Base-by-base conservation (phyloP, 495 filamentous ascomycete species). In the Cudoniella acicularis region DNA sequence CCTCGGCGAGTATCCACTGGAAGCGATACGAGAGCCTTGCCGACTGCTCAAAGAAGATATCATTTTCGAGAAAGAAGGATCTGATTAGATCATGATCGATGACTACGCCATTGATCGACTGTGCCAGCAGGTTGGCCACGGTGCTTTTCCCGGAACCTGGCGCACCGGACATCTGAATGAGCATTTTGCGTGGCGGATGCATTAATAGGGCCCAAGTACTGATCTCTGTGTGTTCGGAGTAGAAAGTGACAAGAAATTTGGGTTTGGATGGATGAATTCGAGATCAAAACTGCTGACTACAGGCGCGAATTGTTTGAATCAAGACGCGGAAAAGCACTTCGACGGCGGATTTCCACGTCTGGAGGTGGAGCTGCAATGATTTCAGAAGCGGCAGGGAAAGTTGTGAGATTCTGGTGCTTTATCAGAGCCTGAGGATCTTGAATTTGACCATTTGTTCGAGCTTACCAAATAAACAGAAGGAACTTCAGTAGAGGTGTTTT, bases 1-100 rank as follows among this genome's bases (percentile, higher is more conserved):
- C 57, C 20, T 62, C 59, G 30, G 64, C 65, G 1, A 68, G 54
- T 13, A 41, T 41, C 64, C 65, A 72, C 36, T 68, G 56, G 2
- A 66, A 18, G 52, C 40, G 18, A 24, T 67, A 67, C 3, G 69
- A 49, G 0, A 61, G 40, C 52, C 55, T 66, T 10, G 63, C 60
- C 1, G 60, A 49, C 24, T 68, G 36, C 1, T 66, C 56, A 40
- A 70, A 70, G 21, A 61, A 45, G 40, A 17, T 50, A 1, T 53
- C n/a, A 23, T 30, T 47, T 42, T 59, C 42, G 41, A 63, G 54
- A 41, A 59, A 42, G 41, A 50, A 54, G 21, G 60, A 63, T 53
- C 49, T 52, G 23, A 63, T 9, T 6, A 59, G 17, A 25, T 59
- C 60, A 41, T 63, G 60, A 20, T 63, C 27, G 50, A 63, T 56